phyloP scores from a whole-genome alignment of 768 basidiomycete species.

The Suillus spraguei region DNA sequence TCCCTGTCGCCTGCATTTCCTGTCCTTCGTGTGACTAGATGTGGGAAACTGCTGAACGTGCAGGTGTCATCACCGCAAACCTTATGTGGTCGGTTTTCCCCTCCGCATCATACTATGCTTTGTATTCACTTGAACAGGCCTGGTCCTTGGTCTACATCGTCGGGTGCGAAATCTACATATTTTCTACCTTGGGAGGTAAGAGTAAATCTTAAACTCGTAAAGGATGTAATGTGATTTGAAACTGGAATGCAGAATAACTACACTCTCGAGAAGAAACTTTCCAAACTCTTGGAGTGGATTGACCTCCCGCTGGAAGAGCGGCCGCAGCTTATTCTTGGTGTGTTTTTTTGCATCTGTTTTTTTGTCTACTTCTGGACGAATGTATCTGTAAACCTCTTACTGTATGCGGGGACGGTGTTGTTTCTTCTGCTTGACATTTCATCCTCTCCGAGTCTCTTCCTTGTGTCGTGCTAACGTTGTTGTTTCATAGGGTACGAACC shows the following conservation, averaged over 20 bases:
- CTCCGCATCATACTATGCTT: background rate
- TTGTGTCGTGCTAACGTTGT: background rate
- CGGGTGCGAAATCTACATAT: conserved; percentile 70
- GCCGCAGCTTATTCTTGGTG: conserved; percentile 79
- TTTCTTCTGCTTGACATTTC: conserved; percentile 4
- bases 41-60: conserved; percentile 86
- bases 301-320: conserved; percentile 71
- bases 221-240: background rate
- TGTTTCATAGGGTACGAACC: conserved; percentile 70
- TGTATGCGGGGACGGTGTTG: background rate
- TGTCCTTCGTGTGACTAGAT: conserved; percentile 48
- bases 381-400: conserved; percentile 1
- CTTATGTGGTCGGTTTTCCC: conserved; percentile 78
- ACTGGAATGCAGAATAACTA: conserved; percentile 50
- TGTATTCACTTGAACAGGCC: conserved; percentile 51
- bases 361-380: background rate
- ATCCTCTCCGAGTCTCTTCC: background rate
- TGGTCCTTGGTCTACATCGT: conserved; percentile 72
- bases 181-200: conserved; percentile 78
- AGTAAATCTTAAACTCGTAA: conserved; percentile 5
- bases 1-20: background rate
- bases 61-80: conserved; percentile 77
- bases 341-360: conserved; percentile 19
- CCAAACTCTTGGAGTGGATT: conserved; percentile 81
- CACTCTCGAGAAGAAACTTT: conserved; percentile 67